Evolutionary conservation across 176 grass and related monocot genomes (phyloP).

Genomic region (Zea mays): Zm-B73-REFERENCE-NAM-5.0 NC_050101.1:35323501-35324000

Average conservation of each 20-base stretch:
- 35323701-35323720: conserved; percentile 39
- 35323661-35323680: conserved; percentile 80
- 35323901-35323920: conserved; percentile 98
- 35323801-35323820: conserved; percentile 7
- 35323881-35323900: conserved; percentile 99
- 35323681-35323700: conserved; percentile 68
- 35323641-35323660: conserved; percentile 88
- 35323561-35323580: neutral
- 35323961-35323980: conserved; percentile 14
- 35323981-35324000: conserved; percentile 1
- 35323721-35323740: conserved; percentile 23
- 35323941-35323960: conserved; percentile 23
- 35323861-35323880: conserved; percentile 72
- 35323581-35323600: conserved; percentile 13
- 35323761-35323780: neutral
- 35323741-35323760: conserved; percentile 25
- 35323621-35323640: conserved; percentile 94
- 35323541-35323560: too few species aligned
- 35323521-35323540: too few species aligned
- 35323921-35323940: conserved; percentile 79
- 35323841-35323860: conserved; percentile 63
- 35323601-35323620: conserved; percentile 69
- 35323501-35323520: too few species aligned
- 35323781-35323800: neutral
- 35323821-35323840: conserved; percentile 14